These are phyloP conservation scores for Lasiosphaeris hirsuta DNA, from an alignment of 495 filamentous ascomycete species.

Conservation along the genomic window DNA sequence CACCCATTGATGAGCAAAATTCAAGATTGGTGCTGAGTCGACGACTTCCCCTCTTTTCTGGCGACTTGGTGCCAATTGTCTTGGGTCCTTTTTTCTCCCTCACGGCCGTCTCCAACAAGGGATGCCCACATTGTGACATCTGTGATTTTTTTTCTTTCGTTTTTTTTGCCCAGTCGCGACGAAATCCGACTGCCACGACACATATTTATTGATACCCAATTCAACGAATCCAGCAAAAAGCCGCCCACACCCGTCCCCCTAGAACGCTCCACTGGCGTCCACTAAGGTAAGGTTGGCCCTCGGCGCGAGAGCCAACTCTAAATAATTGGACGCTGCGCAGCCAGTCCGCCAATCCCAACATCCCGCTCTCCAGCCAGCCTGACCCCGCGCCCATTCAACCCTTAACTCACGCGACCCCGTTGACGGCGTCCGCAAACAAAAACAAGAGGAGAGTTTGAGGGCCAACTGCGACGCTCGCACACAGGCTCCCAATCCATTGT, in stretches of 20 bases:
- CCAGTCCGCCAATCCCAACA: slow-evolving; percentile 12
- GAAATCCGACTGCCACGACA: slow-evolving; percentile 6
- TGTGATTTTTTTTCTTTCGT: background rate
- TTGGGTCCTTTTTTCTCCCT: background rate
- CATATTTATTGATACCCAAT: slow-evolving; percentile 2
- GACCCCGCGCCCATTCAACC: slow-evolving; percentile 18
- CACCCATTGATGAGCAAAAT: background rate
- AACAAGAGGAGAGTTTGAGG: background rate
- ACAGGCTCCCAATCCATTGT: background rate
- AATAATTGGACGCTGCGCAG: slow-evolving; percentile 8
- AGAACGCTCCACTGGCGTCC: background rate
- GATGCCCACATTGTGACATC: background rate
- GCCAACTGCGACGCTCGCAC: background rate
- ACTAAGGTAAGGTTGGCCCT: background rate
- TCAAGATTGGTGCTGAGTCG: slow-evolving; percentile 1
- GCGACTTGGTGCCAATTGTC: background rate
- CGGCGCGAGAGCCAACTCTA: slow-evolving; percentile 10
- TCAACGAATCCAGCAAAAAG: background rate
- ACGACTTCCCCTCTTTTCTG: background rate
- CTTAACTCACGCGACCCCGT: slow-evolving; percentile 17
- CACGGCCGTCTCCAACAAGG: background rate
- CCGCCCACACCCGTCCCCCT: background rate
- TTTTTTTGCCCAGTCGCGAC: background rate
- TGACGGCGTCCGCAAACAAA: slow-evolving; percentile 5
- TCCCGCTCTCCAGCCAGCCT: slow-evolving; percentile 17